Evolutionary conservation across 1,284 basidiomycete species (phyloP), one percentile per base, ranked within the genome.

Genomic region (Puccinia coronata): DNA sequence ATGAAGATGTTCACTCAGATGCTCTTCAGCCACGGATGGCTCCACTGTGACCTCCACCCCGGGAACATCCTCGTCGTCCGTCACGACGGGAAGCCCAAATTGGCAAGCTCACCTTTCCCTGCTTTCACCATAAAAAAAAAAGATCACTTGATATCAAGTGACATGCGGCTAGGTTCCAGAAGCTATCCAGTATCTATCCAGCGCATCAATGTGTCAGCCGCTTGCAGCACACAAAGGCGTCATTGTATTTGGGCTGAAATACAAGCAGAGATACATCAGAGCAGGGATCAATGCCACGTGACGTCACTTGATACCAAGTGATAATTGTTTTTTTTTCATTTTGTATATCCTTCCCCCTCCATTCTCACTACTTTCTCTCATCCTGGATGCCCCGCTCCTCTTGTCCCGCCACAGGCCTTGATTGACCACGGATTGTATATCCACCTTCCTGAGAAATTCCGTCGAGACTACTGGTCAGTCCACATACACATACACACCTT

Each of bases 11-110:
- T 93, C 87, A 90, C 90, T 39, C 91, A 91, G 0, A 92, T 93
- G 88, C 94, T 94, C 85, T 96, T 96, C 86, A 90, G 90, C 82
- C 96, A 92, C 92, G 94, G 94, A 6, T 95, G 91, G 89, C 90
- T 94, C 0, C 91, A 92, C 86, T 87, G 87, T 78, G 87, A 88
- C 84, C 91, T 92, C 1, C 87, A 90, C 83, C 90, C 90, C 0
- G 94, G 93, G 1, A 95, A 96, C 87, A 89, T 96, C 82, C 90
- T 96, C 84, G 89, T 95, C 47, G 90, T 67, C 6, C 31, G 47
- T 4, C 20, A 23, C 41, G 47, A 53, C 39, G 75, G 59, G 16
- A 77, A 67, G 61, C 57, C 43, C 6, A 65, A 77, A 53, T 39
- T 77, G 75, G 75, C 53, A 36, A n/a, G 61, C 28, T 14, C 18